These are phyloP conservation scores for Hordeum marinum DNA, from an alignment of 176 grass and related monocot species.

Conservation along the genomic window DNA sequence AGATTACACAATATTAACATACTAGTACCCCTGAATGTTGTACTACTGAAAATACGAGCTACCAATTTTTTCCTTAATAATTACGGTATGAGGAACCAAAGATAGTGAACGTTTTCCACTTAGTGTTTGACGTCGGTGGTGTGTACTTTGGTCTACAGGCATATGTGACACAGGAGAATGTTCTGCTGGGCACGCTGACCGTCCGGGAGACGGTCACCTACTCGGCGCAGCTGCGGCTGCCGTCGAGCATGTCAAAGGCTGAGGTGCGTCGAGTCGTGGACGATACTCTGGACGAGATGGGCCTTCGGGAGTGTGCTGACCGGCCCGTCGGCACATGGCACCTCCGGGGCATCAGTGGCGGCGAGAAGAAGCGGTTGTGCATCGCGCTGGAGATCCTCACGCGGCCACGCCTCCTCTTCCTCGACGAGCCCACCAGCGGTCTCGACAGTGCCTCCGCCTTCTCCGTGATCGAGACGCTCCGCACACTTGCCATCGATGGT, in stretches of 20 bases:
- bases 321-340: constrained; percentile 83
- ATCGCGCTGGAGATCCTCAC: constrained; percentile 95
- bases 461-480: constrained; percentile 83
- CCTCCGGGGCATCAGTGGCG: constrained; percentile 86
- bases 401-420: constrained; percentile 84
- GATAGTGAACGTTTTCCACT: neutral
- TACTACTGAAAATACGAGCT: neutral
- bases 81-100: neutral
- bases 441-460: constrained; percentile 93
- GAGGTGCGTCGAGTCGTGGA: constrained; percentile 56
- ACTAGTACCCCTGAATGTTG: neutral
- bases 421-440: constrained; percentile 97
- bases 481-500: constrained; percentile 70
- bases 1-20: neutral
- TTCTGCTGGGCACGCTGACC: constrained; percentile 76
- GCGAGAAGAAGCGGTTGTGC: constrained; percentile 91
- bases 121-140: neutral
- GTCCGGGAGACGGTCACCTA: constrained; percentile 85
- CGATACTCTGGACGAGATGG: constrained; percentile 80
- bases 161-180: constrained; percentile 95
- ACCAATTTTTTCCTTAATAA: neutral
- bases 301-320: constrained; percentile 70
- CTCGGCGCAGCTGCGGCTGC: constrained; percentile 75
- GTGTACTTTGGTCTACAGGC: constrained; percentile 34
- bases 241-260: constrained; percentile 52